Percentiles rank a stretch among this genome's conserved stretches.
phyloP scores from a whole-genome alignment of 148 eudicot species.

The Fagopyrum esculentum region DNA sequence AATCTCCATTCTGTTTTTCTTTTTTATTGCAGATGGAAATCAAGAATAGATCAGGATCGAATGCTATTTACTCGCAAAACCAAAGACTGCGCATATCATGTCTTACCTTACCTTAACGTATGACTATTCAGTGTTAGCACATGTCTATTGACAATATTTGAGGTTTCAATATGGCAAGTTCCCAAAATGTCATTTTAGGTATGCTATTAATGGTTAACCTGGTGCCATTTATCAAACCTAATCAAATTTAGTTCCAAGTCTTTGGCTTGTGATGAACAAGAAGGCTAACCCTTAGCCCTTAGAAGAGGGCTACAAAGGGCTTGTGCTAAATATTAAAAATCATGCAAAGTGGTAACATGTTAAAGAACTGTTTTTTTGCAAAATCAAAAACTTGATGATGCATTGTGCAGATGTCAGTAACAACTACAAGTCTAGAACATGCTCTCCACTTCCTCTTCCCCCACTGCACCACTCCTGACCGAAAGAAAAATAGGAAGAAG shows the following conservation, averaged over 20 bases:
- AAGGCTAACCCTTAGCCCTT: neutral
- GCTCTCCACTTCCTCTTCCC: neutral
- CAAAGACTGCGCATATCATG: conserved; percentile 29
- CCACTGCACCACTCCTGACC: neutral
- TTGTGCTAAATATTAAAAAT: neutral
- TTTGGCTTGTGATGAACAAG: conserved; percentile 5
- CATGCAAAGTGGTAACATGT: neutral
- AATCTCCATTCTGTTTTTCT: neutral
- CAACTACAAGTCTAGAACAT: neutral
- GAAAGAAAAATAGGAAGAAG: neutral
- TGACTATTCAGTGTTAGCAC: conserved; percentile 36
- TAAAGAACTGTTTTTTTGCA: neutral
- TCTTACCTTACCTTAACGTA: conserved; percentile 57
- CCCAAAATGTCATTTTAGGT: conserved; percentile 27
- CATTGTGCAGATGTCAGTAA: neutral
- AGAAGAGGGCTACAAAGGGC: neutral
- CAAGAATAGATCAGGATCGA: conserved; percentile 23
- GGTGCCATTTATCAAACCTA: neutral
- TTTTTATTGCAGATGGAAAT: conserved; percentile 31
- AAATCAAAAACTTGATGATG: neutral
- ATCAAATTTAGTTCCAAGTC: neutral
- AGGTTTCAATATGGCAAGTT: conserved; percentile 42
- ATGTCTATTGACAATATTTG: conserved; percentile 31
- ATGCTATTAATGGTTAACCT: conserved; percentile 12
- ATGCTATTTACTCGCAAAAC: conserved; percentile 24